Base-by-base conservation (phyloP, 495 filamentous ascomycete species). In the Cudoniella acicularis region DNA sequence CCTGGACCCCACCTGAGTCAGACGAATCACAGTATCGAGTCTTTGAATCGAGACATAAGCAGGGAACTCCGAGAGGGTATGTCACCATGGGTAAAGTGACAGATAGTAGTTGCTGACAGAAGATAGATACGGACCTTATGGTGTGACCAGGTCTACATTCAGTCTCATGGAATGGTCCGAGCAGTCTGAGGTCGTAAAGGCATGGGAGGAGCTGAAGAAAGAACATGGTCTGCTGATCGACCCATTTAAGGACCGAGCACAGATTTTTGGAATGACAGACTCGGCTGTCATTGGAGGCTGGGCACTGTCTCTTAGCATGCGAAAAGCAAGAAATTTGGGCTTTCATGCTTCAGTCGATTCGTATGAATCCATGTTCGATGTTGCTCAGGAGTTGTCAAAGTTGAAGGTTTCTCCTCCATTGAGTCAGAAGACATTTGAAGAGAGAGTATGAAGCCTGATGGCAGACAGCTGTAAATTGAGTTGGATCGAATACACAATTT, bases 161-260 rank as follows among this genome's bases (percentile, higher is more conserved):
- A 69, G 59, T 11, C 62, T 80, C 2, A 59, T 64, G 1, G 66
- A 77, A 51, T 82, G 76, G 79, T 72, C 79, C 16, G 72, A 74
- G 57, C 61, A 55, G 51, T 63, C 68, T 0, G 68, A 78, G 13
- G 74, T 82, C 1, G 64, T 73, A 64, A 57, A 70, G 26, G 74
- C 77, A 1, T 79, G 76, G 75, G 54, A 54, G 13, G 60, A 66
- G 40, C 40, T 78, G 36, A 27, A 42, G 0, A 25, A 47, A 24
- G 13, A 53, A 40, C n/a, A 60, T 25, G 21, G 41, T 8, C 43
- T 60, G n/a, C 2, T 22, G 18, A 25, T 30, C 23, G 26, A 54
- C 6, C 10, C 18, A 30, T 41, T 60, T 25, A 2, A 41, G 2
- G 49, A 54, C 23, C 2, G 36, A 26, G 57, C 53, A 45, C 47